Evolutionary conservation across 495 filamentous ascomycete species (phyloP).

Genomic region (Penicillium antarcticum): DNA sequence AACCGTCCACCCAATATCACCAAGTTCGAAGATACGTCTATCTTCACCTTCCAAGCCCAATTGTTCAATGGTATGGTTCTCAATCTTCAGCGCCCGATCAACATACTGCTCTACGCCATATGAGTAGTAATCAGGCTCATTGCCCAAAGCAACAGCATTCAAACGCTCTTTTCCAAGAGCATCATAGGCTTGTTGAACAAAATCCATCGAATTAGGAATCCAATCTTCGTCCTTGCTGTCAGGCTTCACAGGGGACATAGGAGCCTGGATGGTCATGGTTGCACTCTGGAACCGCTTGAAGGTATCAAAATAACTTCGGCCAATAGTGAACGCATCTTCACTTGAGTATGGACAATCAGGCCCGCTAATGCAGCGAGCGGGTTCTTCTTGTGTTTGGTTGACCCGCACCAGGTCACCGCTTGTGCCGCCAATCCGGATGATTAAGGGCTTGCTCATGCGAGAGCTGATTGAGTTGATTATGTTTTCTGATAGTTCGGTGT

Average conservation of each 20-base stretch:
- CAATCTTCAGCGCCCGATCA: slow-evolving; percentile 1
- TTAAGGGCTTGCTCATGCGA: slow-evolving; percentile 13
- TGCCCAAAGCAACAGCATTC: slow-evolving; percentile 23
- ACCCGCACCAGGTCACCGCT: slow-evolving; percentile 14
- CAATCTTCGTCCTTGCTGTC: slow-evolving; percentile 2
- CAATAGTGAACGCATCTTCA: slow-evolving; percentile 10
- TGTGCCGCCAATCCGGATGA: slow-evolving; percentile 25
- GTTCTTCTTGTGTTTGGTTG: slow-evolving; percentile 8
- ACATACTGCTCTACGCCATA: slow-evolving; percentile 10
- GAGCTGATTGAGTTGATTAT: slow-evolving; percentile 14
- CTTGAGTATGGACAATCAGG: slow-evolving; percentile 1
- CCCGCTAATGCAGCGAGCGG: slow-evolving; percentile 1
- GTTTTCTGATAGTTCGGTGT: slow-evolving; percentile 19
- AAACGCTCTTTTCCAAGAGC: slow-evolving; percentile 13
- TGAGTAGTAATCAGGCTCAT: slow-evolving; percentile 19
- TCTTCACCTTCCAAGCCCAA: slow-evolving; percentile 1
- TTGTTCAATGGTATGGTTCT: slow-evolving; percentile 6
- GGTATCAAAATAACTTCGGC: slow-evolving; percentile 18
- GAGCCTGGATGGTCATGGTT: slow-evolving; percentile 22
- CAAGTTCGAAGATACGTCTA: slow-evolving; percentile 16
- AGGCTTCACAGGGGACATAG: slow-evolving; percentile 16
- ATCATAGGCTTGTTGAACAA: slow-evolving; percentile 11
- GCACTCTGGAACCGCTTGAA: slow-evolving; percentile 14
- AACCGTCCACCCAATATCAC: slow-evolving; percentile 11
- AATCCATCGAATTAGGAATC: slow-evolving; percentile 11